Evolutionary conservation across 176 grass and related monocot genomes (phyloP), one percentile per base, ranked within the genome.

Genomic region (Phragmites australis): DNA sequence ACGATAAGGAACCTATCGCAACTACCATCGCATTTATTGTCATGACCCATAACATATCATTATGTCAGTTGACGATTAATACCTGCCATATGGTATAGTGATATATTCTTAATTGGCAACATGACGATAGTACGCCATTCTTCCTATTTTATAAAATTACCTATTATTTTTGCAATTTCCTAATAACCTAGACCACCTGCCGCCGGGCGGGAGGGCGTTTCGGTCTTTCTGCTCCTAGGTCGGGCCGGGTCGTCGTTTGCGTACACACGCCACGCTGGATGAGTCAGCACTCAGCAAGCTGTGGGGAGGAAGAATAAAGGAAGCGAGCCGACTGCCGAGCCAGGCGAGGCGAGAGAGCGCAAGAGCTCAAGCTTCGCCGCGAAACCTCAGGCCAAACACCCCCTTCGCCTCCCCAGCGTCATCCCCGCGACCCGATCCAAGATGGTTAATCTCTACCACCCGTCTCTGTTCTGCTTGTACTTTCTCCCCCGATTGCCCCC

Each of bases 401-500:
- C 22, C 68, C 67, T 42, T 22, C 52, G 32, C 50, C 70, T 40
- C 39, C 26, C 32, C 59, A 16, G 48, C 49, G 54, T 50, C 48
- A 32, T 41, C 65, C 54, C 23, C 42, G 42, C 57, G 48, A 52
- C 61, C 75, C 29, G 80, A 90, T 91, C 78, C 34, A 91, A 81
- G 81, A 88, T 91, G 89, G 89, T 91, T 11, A 43, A 70, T 74
- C 59, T 68, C 26, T 5, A 11, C 57, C 59, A 14, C 29, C 72
- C 13, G 14, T 31, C 16, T 51, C 72, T 50, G 5, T 50, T 18
- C 47, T 23, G 57, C 42, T 65, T 26, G 39, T 27, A 42, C 3
- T 12, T 52, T 51, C 34, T 8, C 47, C 34, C 37, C 8, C 21
- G 42, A 84, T 69, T 59, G 29, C 5, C 3, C 25, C 54, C 47